Conservation (phyloP, 1,139 yeast species). For the Candida sp. region DNA sequence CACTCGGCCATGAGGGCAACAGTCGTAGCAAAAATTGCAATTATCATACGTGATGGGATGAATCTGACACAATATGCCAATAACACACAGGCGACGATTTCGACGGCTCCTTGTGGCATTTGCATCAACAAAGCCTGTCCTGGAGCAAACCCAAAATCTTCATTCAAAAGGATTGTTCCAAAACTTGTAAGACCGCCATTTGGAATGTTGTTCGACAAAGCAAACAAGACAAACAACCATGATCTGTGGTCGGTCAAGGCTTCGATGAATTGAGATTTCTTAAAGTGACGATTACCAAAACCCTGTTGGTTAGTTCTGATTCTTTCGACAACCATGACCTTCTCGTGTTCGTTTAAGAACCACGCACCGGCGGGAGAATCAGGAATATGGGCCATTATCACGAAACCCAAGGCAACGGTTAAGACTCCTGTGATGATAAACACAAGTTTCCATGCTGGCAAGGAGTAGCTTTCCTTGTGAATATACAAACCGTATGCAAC, state of each 20-base stretch:
- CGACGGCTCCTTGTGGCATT: constrained; percentile 42
- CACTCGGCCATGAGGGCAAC: constrained; percentile 44
- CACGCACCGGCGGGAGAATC: constrained; percentile 34
- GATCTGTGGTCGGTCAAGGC: constrained; percentile 52
- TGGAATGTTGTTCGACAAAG: constrained; percentile 33
- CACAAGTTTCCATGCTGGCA: constrained; percentile 36
- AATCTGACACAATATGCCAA: constrained; percentile 31
- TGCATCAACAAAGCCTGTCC: constrained; percentile 33
- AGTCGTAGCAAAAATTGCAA: constrained; percentile 45
- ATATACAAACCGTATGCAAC: constrained; percentile 26
- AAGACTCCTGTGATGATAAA: constrained; percentile 33
- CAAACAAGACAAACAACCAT: constrained; percentile 42
- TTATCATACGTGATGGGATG: constrained; percentile 39
- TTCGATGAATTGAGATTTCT: constrained; percentile 56
- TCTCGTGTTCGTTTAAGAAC: constrained; percentile 52
- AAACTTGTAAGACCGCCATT: constrained; percentile 44
- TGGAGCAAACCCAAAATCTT: constrained; percentile 44
- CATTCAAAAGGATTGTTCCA: constrained; percentile 49
- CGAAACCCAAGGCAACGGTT: constrained; percentile 28
- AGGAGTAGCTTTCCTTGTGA: constrained; percentile 18
- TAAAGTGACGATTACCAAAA: constrained; percentile 57
- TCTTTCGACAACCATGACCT: constrained; percentile 36
- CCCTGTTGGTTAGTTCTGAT: constrained; percentile 52
- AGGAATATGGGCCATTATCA: constrained; percentile 29
- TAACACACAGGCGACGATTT: constrained; percentile 43